These are phyloP conservation scores for Tylopilus balloui DNA, from an alignment of 768 basidiomycete species.

Conservation along the genomic window DNA sequence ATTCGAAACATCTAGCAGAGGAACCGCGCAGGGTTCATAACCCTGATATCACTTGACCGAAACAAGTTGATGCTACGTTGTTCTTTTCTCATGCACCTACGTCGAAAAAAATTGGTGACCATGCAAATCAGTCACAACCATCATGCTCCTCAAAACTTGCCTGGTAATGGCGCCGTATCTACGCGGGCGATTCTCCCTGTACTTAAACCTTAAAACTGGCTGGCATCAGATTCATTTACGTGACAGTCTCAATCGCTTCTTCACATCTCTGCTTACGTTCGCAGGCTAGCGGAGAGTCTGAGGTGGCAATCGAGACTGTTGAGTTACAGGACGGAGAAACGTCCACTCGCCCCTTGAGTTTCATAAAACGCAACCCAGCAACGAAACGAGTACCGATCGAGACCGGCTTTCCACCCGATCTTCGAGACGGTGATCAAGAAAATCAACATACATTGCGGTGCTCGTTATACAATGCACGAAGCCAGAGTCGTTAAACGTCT, in stretches of 20 bases:
- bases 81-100: not conserved
- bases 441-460: conserved; percentile 1
- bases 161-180: not conserved
- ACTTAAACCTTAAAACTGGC: not conserved
- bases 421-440: not conserved
- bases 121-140: not conserved
- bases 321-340: too few relatives aligned
- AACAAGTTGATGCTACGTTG: conserved; percentile 39
- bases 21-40: conserved; percentile 49
- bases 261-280: too few relatives aligned
- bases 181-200: not conserved
- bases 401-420: not conserved
- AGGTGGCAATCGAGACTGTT: too few relatives aligned
- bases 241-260: too few relatives aligned
- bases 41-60: conserved; percentile 48
- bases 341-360: too few relatives aligned
- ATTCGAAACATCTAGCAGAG: too few relatives aligned
- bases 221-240: conserved; percentile 14
- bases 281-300: too few relatives aligned
- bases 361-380: too few relatives aligned
- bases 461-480: conserved; percentile 9
- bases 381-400: too few relatives aligned
- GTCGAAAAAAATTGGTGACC: too few relatives aligned
- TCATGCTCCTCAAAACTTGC: not conserved
- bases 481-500: conserved; percentile 35